These are phyloP conservation scores for Xylaria palmicola DNA, from an alignment of 495 filamentous ascomycete species.

Conservation along the genomic window DNA sequence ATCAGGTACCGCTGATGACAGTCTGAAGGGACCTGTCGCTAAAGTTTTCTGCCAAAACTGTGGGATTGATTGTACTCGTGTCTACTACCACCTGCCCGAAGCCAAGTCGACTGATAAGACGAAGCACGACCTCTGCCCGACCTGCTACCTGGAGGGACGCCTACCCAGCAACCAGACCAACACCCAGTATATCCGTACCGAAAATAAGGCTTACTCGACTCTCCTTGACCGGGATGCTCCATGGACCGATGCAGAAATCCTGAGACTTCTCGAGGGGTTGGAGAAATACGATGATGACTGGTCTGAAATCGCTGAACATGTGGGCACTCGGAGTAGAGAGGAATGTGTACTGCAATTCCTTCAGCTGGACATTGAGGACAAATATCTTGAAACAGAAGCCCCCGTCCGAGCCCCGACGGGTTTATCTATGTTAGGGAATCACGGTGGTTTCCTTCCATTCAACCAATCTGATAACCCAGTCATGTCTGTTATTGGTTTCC, in stretches of 20 bases:
- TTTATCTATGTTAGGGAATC: slow-evolving; percentile 59
- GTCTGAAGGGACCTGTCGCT: slow-evolving; percentile 56
- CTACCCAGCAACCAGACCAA: slow-evolving; percentile 71
- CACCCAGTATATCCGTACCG: slow-evolving; percentile 79
- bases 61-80: slow-evolving; percentile 86
- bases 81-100: slow-evolving; percentile 83
- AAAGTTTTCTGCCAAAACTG: slow-evolving; percentile 82
- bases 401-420: slow-evolving; percentile 57
- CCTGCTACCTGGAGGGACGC: slow-evolving; percentile 79
- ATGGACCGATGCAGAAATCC: slow-evolving; percentile 86
- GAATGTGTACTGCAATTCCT: slow-evolving; percentile 96
- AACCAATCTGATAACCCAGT: slow-evolving; percentile 90
- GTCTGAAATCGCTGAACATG: slow-evolving; percentile 86
- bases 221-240: slow-evolving; percentile 76
- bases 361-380: slow-evolving; percentile 86
- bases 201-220: slow-evolving; percentile 74
- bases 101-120: slow-evolving; percentile 56
- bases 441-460: slow-evolving; percentile 77
- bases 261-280: slow-evolving; percentile 82
- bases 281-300: slow-evolving; percentile 94
- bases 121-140: slow-evolving; percentile 85
- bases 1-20: slow-evolving; percentile 44
- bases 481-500: slow-evolving; percentile 89
- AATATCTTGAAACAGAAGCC: slow-evolving; percentile 76
- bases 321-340: slow-evolving; percentile 87